Evolutionary conservation across 257 asterid species (phyloP).

Genomic region (Solanum bulbocastanum): DNA sequence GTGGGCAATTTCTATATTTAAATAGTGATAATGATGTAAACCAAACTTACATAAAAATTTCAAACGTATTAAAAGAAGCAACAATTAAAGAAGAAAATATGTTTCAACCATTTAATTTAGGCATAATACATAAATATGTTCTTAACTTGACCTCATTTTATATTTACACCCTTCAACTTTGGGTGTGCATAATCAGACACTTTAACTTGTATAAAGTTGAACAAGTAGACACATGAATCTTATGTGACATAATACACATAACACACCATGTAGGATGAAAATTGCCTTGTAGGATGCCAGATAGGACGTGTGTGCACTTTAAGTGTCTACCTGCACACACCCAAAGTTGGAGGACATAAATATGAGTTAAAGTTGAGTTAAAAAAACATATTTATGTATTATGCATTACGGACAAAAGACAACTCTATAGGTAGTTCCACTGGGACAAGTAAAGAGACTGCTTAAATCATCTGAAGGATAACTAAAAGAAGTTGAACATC

Average conservation of each 20-base stretch:
- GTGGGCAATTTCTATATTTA: not conserved
- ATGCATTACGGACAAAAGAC: not conserved
- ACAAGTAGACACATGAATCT: not conserved
- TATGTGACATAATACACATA: not conserved
- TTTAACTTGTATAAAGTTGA: no score
- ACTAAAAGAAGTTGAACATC: constrained; percentile 5
- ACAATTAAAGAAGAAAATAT: not conserved
- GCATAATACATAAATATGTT: not conserved
- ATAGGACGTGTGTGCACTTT: not conserved
- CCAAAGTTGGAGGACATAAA: not conserved
- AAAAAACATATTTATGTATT: no score
- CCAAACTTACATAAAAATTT: not conserved
- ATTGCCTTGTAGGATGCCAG: not conserved
- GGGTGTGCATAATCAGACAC: no score
- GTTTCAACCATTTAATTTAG: not conserved
- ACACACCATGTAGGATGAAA: not conserved
- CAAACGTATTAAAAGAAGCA: not conserved
- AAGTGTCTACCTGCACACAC: no score
- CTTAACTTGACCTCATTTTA: not conserved
- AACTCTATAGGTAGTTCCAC: not conserved
- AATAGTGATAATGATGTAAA: not conserved
- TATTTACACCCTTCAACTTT: no score
- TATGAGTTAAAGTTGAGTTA: no score
- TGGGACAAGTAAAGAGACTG: not conserved
- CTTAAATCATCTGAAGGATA: not conserved